Evolutionary conservation across 768 basidiomycete genomes (phyloP).

Genomic region (Russula compacta): DNA sequence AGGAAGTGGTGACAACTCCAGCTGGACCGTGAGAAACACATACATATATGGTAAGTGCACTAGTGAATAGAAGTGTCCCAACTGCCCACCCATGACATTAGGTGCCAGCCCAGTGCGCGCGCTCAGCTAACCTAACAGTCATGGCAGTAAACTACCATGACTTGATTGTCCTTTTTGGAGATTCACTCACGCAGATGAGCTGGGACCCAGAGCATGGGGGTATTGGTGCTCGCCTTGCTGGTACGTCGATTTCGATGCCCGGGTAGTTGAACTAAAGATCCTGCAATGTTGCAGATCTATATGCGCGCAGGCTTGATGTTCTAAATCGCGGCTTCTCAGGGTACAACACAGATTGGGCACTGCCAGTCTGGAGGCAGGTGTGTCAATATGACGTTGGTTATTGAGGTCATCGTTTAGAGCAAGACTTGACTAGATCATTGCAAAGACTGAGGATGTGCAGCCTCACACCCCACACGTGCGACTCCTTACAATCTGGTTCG

Average conservation of each 20-base stretch:
- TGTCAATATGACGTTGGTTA: conserved; percentile 10
- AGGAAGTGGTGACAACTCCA: no score
- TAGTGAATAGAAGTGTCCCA: no score
- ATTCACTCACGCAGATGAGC: conserved; percentile 67
- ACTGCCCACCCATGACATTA: no score
- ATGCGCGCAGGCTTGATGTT: conserved; percentile 75
- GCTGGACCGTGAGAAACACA: no score
- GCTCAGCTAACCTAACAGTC: no score
- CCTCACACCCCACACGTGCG: conserved; percentile 48
- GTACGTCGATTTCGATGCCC: conserved; percentile 33
- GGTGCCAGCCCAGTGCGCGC: no score
- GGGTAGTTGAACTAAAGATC: not conserved
- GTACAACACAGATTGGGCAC: conserved; percentile 81
- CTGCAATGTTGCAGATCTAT: conserved; percentile 44
- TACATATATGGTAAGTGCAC: no score
- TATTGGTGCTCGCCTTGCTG: conserved; percentile 57
- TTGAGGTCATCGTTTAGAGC: not conserved
- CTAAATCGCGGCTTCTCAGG: conserved; percentile 78
- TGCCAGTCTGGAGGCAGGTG: conserved; percentile 73
- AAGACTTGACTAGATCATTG: conserved; percentile 40
- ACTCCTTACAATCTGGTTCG: conserved; percentile 83
- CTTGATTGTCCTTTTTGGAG: conserved; percentile 67
- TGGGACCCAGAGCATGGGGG: conserved; percentile 47
- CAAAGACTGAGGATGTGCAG: conserved; percentile 40
- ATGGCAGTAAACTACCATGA: conserved; percentile 59